Base-by-base conservation (phyloP, 2,329 filamentous ascomycete species). In the Xylariaceae sp. region DNA sequence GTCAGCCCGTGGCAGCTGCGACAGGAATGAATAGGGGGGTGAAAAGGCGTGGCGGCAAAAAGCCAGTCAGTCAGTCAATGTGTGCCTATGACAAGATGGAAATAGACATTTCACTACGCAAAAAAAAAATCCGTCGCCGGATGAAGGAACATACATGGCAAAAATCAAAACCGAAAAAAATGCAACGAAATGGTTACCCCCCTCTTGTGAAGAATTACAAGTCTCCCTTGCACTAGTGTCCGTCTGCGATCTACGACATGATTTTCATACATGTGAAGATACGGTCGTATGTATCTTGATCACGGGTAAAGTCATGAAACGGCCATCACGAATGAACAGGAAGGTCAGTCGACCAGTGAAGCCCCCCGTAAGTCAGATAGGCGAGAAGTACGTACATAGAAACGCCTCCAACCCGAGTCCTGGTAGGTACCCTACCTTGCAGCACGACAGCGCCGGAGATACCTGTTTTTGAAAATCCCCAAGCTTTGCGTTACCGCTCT, bases 71-170 rank as follows among this genome's bases (percentile, higher is more conserved):
- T 59, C 53, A 58, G 59, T 30, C 23, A 30, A 30, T 30, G 23
- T 59, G 62, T 64, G 62, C 60, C 59, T 62, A 63, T 57, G 65
- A 66, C 67, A 69, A 67, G 69, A 72, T 72, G 73, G 70, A 70
- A 70, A 74, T 76, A 78, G 74, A 78, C 66, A 69, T 63, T 71
- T 69, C 66, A 66, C 70, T 70, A 70, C 71, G 8, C 72, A 71
- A 30, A 30, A 30, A 30, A 30, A 30, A 30, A 30, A 70, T 76
- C 74, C 71, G 74, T 73, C 74, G 70, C 75, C 73, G 75, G 75
- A 76, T 76, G 67, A 70, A 64, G 65, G 60, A 64, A 66, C 62
- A 64, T 57, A 67, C 57, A 66, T 55, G 23, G 23, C 23, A 30
- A 30, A 30, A 30, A 30, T 30, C 23, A 5, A 30, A 30, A 30